These are phyloP conservation scores for Venustampulla echinocandica DNA, from an alignment of 495 filamentous ascomycete species.

Conservation along the genomic window DNA sequence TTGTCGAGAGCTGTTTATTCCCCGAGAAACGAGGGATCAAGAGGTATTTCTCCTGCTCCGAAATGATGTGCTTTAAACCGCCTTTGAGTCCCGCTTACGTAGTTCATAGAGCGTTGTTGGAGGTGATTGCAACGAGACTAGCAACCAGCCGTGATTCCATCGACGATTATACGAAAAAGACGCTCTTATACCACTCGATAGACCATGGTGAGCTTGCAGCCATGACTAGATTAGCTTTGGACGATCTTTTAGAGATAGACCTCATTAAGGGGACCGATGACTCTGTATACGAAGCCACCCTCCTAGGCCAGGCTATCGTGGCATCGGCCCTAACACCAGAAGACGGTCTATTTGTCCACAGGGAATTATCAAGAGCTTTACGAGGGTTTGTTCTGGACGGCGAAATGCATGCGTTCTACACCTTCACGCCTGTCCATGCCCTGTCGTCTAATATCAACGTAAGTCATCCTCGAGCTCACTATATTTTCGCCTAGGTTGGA, in stretches of 20 bases:
- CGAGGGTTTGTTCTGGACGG: constrained; percentile 75
- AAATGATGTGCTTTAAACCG: not conserved
- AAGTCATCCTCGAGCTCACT: not conserved
- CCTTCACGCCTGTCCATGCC: constrained; percentile 64
- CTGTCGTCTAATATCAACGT: constrained; percentile 46
- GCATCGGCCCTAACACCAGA: constrained; percentile 65
- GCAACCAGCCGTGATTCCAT: constrained; percentile 61
- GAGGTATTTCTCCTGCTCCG: constrained; percentile 32
- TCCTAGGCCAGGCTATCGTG: constrained; percentile 63
- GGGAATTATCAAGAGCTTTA: constrained; percentile 58
- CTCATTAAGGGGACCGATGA: constrained; percentile 48
- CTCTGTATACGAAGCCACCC: constrained; percentile 49
- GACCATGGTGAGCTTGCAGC: constrained; percentile 33
- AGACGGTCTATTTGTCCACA: constrained; percentile 67
- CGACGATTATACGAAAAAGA: constrained; percentile 61
- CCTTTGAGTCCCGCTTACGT: not conserved
- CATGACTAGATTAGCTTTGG: constrained; percentile 47
- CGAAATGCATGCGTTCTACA: constrained; percentile 78
- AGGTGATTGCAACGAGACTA: constrained; percentile 63
- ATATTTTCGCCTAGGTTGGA: too few species aligned
- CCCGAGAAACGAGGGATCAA: constrained; percentile 62
- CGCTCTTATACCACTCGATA: constrained; percentile 53
- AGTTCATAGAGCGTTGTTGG: constrained; percentile 54
- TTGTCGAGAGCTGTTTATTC: constrained; percentile 59
- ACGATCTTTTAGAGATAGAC: constrained; percentile 40